phyloP scores from a whole-genome alignment of 805 yeast species.

The Candida tammaniensis region DNA sequence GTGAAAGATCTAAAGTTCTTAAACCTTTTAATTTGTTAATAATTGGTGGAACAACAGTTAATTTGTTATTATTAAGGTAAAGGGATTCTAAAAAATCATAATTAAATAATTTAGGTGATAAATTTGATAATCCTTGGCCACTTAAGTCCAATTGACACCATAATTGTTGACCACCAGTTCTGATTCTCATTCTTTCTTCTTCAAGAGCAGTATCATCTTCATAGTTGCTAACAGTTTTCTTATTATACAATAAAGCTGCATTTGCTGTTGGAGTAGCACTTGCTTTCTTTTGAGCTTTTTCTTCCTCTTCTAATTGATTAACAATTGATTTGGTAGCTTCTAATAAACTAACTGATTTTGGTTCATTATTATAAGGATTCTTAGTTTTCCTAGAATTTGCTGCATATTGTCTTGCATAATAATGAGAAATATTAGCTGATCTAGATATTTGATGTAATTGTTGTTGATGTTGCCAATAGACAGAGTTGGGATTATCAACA shows the following conservation, averaged over 20 bases:
- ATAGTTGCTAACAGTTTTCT: conserved; percentile 40
- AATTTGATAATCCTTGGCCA: conserved; percentile 75
- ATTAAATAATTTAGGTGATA: conserved; percentile 73
- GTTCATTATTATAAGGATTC: conserved; percentile 34
- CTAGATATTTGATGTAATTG: conserved; percentile 73
- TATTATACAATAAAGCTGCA: conserved; percentile 41
- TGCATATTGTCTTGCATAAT: conserved; percentile 82
- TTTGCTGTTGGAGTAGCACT: conserved; percentile 34
- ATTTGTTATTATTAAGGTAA: conserved; percentile 81
- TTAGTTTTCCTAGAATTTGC: conserved; percentile 52
- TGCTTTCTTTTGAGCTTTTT: conserved; percentile 27
- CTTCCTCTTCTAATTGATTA: conserved; percentile 39
- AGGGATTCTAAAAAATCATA: conserved; percentile 83
- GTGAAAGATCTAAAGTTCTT: conserved; percentile 81
- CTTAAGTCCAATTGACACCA: conserved; percentile 95
- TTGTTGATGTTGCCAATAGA: conserved; percentile 76
- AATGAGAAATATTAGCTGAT: conserved; percentile 64
- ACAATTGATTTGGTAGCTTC: conserved; percentile 42
- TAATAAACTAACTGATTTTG: conserved; percentile 35
- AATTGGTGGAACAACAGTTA: conserved; percentile 63
- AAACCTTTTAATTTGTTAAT: conserved; percentile 69
- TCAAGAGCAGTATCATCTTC: conserved; percentile 53
- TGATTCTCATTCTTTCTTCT: conserved; percentile 59
- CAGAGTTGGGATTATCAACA: conserved; percentile 40
- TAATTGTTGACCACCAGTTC: conserved; percentile 67